phyloP scores from a whole-genome alignment of 2,329 filamentous ascomycete genomes.

The Zymoseptoria brevis region DNA sequence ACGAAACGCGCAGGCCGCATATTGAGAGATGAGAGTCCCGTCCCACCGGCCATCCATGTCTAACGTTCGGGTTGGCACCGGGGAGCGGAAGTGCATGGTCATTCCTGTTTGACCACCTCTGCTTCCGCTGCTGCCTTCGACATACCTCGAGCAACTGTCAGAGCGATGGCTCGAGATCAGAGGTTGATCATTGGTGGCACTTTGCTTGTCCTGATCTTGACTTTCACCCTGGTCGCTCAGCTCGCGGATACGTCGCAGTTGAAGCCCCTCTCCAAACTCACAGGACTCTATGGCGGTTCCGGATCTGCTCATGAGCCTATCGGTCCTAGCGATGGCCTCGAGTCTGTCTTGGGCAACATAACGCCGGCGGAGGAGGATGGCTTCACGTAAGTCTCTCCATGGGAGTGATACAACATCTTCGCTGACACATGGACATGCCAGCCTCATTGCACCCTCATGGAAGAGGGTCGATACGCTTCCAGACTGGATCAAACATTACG shows the following conservation, averaged over 20 bases:
- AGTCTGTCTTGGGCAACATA: neutral
- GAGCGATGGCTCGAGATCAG: neutral
- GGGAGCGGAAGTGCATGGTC: too few relatives aligned
- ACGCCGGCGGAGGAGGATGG: neutral
- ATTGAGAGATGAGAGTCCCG: neutral
- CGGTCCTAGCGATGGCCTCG: neutral
- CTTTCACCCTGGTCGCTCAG: neutral
- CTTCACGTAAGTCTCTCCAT: neutral
- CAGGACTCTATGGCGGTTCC: neutral
- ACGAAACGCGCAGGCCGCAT: neutral
- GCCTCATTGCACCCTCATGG: neutral
- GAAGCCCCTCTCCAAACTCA: neutral
- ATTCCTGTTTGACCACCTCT: too few relatives aligned
- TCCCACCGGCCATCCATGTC: neutral
- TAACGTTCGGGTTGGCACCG: neutral
- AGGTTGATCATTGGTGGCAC: neutral
- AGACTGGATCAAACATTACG: conserved; percentile 1
- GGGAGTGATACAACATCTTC: neutral
- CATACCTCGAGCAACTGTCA: neutral
- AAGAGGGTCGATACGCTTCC: neutral
- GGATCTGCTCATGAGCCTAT: too few relatives aligned
- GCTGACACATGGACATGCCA: neutral
- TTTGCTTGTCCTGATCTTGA: neutral
- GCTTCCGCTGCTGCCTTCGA: neutral
- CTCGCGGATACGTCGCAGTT: neutral